Percentiles rank a stretch among this genome's conserved stretches.
Evolutionary conservation across 768 basidiomycete species (phyloP).

Genomic region (Auricularia cornea): DNA sequence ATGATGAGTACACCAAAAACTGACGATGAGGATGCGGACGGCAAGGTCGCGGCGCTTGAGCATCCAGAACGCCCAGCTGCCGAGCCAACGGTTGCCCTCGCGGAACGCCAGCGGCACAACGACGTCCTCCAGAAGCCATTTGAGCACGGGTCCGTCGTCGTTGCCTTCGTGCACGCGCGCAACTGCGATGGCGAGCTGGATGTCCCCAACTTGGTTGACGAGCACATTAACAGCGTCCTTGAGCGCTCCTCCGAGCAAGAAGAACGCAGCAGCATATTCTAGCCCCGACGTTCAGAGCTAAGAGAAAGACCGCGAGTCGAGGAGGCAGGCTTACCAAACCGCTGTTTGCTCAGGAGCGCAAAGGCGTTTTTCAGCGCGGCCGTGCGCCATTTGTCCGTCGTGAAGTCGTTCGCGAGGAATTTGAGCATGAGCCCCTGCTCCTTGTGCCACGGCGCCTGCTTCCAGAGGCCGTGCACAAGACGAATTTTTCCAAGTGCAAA

Average conservation of each 20-base stretch:
- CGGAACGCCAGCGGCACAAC: conserved; percentile 81
- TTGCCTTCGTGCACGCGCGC: conserved; percentile 78
- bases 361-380: conserved; percentile 96
- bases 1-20: too few species aligned
- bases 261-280: conserved; percentile 99
- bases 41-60: conserved; percentile 81
- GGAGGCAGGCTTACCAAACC: conserved; percentile 60
- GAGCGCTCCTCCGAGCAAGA: conserved; percentile 79
- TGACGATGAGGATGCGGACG: conserved; percentile 81
- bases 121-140: conserved; percentile 57
- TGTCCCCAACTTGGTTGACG: conserved; percentile 77
- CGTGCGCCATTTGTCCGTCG: conserved; percentile 73
- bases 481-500: conserved; percentile 91
- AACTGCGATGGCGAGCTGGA: conserved; percentile 82
- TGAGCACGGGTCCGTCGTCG: conserved; percentile 71
- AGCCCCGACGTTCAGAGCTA: conserved; percentile 7
- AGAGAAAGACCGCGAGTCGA: not conserved
- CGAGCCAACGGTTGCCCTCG: conserved; percentile 87
- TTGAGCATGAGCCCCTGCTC: conserved; percentile 87
- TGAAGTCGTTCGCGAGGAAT: conserved; percentile 87
- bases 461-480: conserved; percentile 91
- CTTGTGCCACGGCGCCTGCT: conserved; percentile 88
- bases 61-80: conserved; percentile 95
- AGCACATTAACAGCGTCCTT: conserved; percentile 92
- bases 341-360: conserved; percentile 79